Evolutionary conservation across 257 asterid species (phyloP), one percentile per base, ranked within the genome.

Genomic region (Primulina tabacum): DNA sequence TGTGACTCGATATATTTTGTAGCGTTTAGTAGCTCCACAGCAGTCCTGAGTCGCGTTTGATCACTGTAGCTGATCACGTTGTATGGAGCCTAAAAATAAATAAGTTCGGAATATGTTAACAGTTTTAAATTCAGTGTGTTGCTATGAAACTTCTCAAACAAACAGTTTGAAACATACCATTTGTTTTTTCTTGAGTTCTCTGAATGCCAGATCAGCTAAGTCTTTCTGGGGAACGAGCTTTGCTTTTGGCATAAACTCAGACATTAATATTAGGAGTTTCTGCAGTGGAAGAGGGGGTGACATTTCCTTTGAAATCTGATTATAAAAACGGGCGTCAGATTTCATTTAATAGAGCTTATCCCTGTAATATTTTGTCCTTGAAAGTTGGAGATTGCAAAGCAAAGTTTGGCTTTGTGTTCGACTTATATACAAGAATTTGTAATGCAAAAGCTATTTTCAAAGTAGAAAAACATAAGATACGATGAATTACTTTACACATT

Each of bases 141-240:
- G 2, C 20, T 14, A 47, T 5, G 53, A 47, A 14, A 16, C 16
- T 47, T 14, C 56, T 47, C 20, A 47, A 16, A 47, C 56, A 11
- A 47, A 47, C 56, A 47, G 17, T 47, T 47, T 16, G 56, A 14
- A 47, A 24, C 70, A 40, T 37, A 90, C 99, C 97, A 93, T 61
- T 66, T 75, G 82, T 68, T 85, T 87, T 72, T 90, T 93, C 73
- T 77, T 78, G 33, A 52, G 50, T 77, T 87, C 97, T 84, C 96
- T 80, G 88, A 93, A 85, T 43, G 96, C 97, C 21, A 93, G 75
- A 56, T 87, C 97, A 1, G 92, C 94, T 72, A 93, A 79, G 77
- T 93, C 99, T 74, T 90, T 88, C 73, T 82, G 85, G 0, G 99
- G 99, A 65, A 93, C 90, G 40, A 93, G 96, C 86, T 93, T 93